Evolutionary conservation across 768 basidiomycete genomes (phyloP).

Genomic region (Phaeolepiota aurea): DNA sequence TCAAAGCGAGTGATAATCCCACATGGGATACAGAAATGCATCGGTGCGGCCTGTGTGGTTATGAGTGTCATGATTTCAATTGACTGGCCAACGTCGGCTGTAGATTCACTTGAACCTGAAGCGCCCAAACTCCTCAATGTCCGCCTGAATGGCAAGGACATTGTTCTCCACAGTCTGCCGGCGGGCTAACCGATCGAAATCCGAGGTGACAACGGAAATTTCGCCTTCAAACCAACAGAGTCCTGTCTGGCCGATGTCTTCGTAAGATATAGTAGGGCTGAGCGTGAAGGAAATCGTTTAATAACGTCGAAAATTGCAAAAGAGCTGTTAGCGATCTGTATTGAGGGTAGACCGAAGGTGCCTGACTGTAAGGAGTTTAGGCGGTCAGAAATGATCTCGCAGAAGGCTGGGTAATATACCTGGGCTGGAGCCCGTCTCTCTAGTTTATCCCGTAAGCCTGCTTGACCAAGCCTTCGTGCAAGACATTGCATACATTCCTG

Average conservation of each 20-base stretch:
- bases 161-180: slow-evolving; percentile 17
- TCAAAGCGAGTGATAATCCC: slow-evolving; percentile 2
- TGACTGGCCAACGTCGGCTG: neutral
- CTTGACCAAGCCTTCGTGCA: slow-evolving; percentile 8
- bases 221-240: slow-evolving; percentile 43
- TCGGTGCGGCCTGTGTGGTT: neutral
- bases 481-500: slow-evolving; percentile 20
- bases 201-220: slow-evolving; percentile 34
- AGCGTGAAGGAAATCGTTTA: slow-evolving; percentile 24
- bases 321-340: slow-evolving; percentile 23
- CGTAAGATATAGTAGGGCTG: slow-evolving; percentile 22
- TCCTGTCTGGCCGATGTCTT: slow-evolving; percentile 8
- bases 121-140: slow-evolving; percentile 23
- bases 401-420: neutral
- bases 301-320: slow-evolving; percentile 15
- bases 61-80: slow-evolving; percentile 1
- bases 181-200: slow-evolving; percentile 27
- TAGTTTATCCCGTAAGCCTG: slow-evolving; percentile 4
- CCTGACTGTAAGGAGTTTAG: slow-evolving; percentile 14
- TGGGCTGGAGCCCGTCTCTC: slow-evolving; percentile 3
- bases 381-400: neutral
- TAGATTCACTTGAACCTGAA: slow-evolving; percentile 25
- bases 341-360: slow-evolving; percentile 22
- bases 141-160: slow-evolving; percentile 22
- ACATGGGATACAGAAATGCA: no score